Conservation (phyloP, 768 basidiomycete species). For the Boletus vinaceobasis region DNA sequence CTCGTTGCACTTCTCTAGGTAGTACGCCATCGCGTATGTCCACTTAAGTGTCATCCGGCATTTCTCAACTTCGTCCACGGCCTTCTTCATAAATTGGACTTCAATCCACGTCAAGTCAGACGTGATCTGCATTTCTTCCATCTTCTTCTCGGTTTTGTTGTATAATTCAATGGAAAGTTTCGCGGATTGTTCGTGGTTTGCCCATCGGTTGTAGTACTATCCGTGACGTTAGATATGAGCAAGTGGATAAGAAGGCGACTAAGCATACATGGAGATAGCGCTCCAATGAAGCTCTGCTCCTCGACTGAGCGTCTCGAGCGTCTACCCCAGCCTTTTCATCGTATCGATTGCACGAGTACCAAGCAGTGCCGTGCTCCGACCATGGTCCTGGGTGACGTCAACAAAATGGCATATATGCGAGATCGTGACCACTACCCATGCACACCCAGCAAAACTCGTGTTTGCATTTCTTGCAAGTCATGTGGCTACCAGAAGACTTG, state of each 20-base stretch:
- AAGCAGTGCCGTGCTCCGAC: conserved; percentile 94
- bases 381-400: conserved; percentile 69
- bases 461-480: conserved; percentile 99
- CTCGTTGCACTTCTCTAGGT: conserved; percentile 83
- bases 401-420: background rate
- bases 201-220: conserved; percentile 99
- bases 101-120: conserved; percentile 97
- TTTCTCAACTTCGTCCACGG: conserved; percentile 86
- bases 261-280: conserved; percentile 88
- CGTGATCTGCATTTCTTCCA: conserved; percentile 98
- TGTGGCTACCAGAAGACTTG: conserved; percentile 62
- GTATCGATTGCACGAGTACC: conserved; percentile 98
- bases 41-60: conserved; percentile 97
- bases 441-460: conserved; percentile 99
- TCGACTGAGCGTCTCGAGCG: conserved; percentile 88
- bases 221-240: background rate
- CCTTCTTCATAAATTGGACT: conserved; percentile 98
- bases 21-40: conserved; percentile 99
- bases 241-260: background rate
- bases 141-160: conserved; percentile 97
- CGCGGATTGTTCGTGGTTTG: conserved; percentile 99
- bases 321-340: conserved; percentile 89
- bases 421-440: conserved; percentile 63
- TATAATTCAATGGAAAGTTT: conserved; percentile 92
- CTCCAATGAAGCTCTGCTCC: conserved; percentile 86